A percentile compares a stretch with the other conserved stretches of the same genome.
phyloP scores from a whole-genome alignment of 805 yeast genomes.

The Starmerella etchellsii region DNA sequence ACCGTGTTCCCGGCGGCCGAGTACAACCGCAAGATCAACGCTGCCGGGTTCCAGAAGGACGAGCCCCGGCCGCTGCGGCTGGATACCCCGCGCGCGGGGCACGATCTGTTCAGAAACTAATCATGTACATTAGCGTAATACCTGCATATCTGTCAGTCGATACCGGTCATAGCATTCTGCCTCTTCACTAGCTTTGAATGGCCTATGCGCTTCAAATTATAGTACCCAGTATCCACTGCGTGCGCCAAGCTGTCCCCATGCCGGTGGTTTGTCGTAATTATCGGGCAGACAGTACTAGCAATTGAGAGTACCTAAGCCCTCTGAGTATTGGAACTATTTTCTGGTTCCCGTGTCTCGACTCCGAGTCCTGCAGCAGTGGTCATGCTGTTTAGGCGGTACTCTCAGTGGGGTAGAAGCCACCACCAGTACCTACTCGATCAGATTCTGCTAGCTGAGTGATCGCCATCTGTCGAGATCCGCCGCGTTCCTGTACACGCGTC shows the following conservation, averaged over 20 bases:
- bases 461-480: constrained; percentile 37
- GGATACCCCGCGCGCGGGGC: no score
- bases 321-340: constrained; percentile 56
- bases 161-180: no score
- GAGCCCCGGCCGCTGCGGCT: constrained; percentile 19
- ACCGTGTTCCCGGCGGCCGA: constrained; percentile 21
- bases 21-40: constrained; percentile 21
- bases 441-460: constrained; percentile 60
- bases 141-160: no score
- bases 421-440: constrained; percentile 70
- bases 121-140: no score
- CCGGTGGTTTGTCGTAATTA: no score
- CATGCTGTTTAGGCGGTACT: constrained; percentile 85
- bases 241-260: no score
- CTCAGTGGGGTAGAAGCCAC: constrained; percentile 86
- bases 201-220: no score
- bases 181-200: no score
- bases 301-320: constrained; percentile 57
- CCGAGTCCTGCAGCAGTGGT: constrained; percentile 83
- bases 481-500: constrained; percentile 88
- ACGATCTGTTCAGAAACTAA: no score
- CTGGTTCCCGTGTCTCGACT: constrained; percentile 52
- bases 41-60: constrained; percentile 22
- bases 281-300: constrained; percentile 76
- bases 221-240: no score